Evolutionary conservation across 495 filamentous ascomycete genomes (phyloP).

Genomic region (Penicillium macrosclerotiorum): DNA sequence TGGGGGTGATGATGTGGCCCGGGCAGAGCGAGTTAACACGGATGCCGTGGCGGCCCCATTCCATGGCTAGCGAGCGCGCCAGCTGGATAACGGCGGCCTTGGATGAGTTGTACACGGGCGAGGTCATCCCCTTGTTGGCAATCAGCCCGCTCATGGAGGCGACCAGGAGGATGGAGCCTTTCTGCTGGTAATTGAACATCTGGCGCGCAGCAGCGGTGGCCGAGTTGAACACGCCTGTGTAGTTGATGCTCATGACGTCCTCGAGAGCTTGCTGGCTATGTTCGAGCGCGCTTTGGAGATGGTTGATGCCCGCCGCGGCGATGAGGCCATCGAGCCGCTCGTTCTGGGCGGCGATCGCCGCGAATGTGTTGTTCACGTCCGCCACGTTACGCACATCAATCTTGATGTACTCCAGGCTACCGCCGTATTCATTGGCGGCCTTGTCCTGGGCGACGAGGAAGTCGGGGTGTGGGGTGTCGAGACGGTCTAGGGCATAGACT

Average conservation of each 20-base stretch:
- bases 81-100: conserved; percentile 71
- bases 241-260: conserved; percentile 70
- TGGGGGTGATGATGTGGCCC: conserved; percentile 70
- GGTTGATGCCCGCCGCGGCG: conserved; percentile 78
- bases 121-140: conserved; percentile 70
- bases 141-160: conserved; percentile 79
- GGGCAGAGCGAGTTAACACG: conserved; percentile 67
- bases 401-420: conserved; percentile 57
- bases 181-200: conserved; percentile 61
- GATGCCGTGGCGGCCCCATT: conserved; percentile 67
- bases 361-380: conserved; percentile 53
- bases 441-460: conserved; percentile 50
- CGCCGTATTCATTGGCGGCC: conserved; percentile 47
- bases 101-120: conserved; percentile 66
- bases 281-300: conserved; percentile 67
- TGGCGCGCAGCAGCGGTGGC: conserved; percentile 73
- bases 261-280: conserved; percentile 63
- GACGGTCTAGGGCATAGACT: conserved; percentile 67
- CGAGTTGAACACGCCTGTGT: conserved; percentile 74
- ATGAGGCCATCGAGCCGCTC: conserved; percentile 71
- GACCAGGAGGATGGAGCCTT: conserved; percentile 70
- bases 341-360: conserved; percentile 51
- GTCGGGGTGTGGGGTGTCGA: conserved; percentile 47
- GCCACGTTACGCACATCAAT: conserved; percentile 63
- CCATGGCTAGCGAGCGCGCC: conserved; percentile 63